Base-by-base conservation (phyloP, 2,329 filamentous ascomycete genomes). In the Fusarium sp. region DNA sequence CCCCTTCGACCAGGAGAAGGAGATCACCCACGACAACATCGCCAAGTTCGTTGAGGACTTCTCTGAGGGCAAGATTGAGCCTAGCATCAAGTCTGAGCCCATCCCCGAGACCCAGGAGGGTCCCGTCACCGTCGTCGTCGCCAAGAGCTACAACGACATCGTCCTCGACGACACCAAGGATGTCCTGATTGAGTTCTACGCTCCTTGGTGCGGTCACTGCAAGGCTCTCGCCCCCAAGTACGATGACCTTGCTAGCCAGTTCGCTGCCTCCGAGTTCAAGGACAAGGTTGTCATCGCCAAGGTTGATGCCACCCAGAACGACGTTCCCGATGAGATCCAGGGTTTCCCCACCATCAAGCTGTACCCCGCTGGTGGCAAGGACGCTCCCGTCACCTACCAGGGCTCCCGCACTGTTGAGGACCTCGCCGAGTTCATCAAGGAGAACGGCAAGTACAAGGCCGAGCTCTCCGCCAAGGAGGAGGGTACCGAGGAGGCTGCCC, bases 291-390 rank as follows among this genome's bases (percentile, higher is more conserved):
- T 96, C 76, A 92, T 99, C 78, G 96, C 94, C 83, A 99, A 99
- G 91, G 91, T 99, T 74, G 96, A 99, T 78, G 96, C 96, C 64
- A 99, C 96, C 68, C 83, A 84, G 84, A 99, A 99, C 85, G 96
- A 99, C 76, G 93, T 98, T 63, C 96, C 96, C 63, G 95, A 98
- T 82, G 93, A 97, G 84, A 93, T 99, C 78, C 89, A 93, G 82
- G 96, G 96, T 71, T 99, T 99, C 91, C 96, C 96, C 62, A 99
- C 96, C 81, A 97, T 99, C 88, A 98, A 98, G 89, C 89, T 99
- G 74, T 99, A 89, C 91, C 89, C 93, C 71, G 96, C 96, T 75
- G 94, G 93, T 77, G 86, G 87, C 82, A 99, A 99, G 90, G 86
- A 87, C 77, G 85, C 89, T 74, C 92, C 96, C 64, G 82, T 97